Evolutionary conservation across 2,329 filamentous ascomycete genomes (phyloP), one percentile per base, ranked within the genome.

Genomic region (Talaromyces sp.): DNA sequence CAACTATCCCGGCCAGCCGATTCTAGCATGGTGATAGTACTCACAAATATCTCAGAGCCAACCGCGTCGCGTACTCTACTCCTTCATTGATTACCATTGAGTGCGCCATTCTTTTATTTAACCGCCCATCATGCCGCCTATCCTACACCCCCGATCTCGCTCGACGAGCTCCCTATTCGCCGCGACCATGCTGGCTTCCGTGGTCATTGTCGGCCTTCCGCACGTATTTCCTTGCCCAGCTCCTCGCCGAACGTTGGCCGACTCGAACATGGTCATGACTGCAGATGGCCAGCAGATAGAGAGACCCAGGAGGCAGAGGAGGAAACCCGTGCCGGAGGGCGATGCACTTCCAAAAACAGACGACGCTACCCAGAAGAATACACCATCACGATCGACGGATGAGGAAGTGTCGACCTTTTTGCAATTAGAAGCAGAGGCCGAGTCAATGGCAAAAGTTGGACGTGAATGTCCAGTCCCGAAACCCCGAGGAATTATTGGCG

Each of bases 151-250:
- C 35, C 88, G 92, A 75, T 97, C 93, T 67, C 88, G 91, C 69
- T 90, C 91, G 79, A 99, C 94, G 68, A 92, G 90, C 60, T 94
- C 92, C 52, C 88, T 99, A 62, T 99, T 99, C 79, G 92, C 91
- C 56, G 91, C 89, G n/a, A 97, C 93, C 1, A 84, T 97, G 58
- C 83, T 90, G 64, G 87, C 92, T 32, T 94, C 90, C 67, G 96
- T 99, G 75, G 84, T 96, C 64, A 92, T 99, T 63, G 94, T 99
- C 57, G 91, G 86, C 31, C 81, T 96, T 51, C 94, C 94, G 24
- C 94, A 99, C 74, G 72, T 95, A 31, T 84, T 99, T 19, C 94
- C 94, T 1, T 99, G 94, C 72, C 94, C 94, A 1, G 90, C 91
- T 52, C 90, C 90, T 2, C 84, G 90, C 65, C 80, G 85, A 32